Evolutionary conservation across 2,329 filamentous ascomycete genomes (phyloP).

Genomic region (Fusarium nodosum): DNA sequence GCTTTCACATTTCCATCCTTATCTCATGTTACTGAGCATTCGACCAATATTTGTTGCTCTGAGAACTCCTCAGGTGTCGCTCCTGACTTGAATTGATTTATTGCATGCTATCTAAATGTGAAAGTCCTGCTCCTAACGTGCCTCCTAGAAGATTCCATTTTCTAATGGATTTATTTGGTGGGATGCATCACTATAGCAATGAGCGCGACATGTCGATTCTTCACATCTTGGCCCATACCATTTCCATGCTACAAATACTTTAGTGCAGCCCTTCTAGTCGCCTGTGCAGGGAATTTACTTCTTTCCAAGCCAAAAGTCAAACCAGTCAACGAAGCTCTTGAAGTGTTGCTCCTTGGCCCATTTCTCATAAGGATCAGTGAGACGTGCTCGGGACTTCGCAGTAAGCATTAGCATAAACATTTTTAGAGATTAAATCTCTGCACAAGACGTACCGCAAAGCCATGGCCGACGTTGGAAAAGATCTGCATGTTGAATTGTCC

Average conservation of each 20-base stretch:
- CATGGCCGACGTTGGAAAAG: background rate
- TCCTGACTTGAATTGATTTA: too few species aligned
- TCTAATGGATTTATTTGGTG: too few species aligned
- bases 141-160: too few species aligned
- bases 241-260: background rate
- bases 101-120: too few species aligned
- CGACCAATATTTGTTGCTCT: too few species aligned
- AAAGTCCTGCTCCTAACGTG: too few species aligned
- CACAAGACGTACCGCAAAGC: background rate
- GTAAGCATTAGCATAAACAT: rapidly evolving
- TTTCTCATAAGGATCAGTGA: background rate
- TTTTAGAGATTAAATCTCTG: background rate
- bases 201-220: background rate
- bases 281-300: background rate
- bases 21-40: too few species aligned
- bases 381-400: background rate
- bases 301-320: background rate
- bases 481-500: conserved; percentile 2
- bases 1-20: too few species aligned
- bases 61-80: too few species aligned
- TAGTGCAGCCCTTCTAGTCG: background rate
- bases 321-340: conserved; percentile 6
- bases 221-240: background rate
- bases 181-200: too few species aligned
- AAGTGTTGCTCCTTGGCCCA: conserved; percentile 3